Conservation (phyloP, 1,284 basidiomycete genomes). For the Trametes polyzona region DNA sequence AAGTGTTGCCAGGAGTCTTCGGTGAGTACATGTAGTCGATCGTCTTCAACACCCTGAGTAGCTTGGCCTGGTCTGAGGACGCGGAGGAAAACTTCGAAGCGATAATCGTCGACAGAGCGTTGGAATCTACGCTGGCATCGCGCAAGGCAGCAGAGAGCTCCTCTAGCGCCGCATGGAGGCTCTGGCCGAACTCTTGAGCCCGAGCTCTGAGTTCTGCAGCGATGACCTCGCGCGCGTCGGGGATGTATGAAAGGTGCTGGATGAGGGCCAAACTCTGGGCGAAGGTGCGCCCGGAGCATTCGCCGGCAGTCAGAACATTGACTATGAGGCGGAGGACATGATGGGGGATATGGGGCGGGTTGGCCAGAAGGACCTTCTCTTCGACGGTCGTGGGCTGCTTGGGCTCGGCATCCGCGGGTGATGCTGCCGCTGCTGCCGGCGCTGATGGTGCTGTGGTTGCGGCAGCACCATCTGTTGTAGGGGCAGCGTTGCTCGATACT, state of each 20-base stretch:
- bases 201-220: slow-evolving; percentile 84
- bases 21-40: slow-evolving; percentile 94
- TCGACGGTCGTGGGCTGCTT: slow-evolving; percentile 47
- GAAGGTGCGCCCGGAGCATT: slow-evolving; percentile 95
- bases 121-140: slow-evolving; percentile 47
- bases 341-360: slow-evolving; percentile 83
- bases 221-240: slow-evolving; percentile 86
- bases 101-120: slow-evolving; percentile 66
- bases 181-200: slow-evolving; percentile 85
- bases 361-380: slow-evolving; percentile 67
- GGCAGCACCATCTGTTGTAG: not conserved
- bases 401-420: slow-evolving; percentile 30
- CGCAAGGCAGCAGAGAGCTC: slow-evolving; percentile 71
- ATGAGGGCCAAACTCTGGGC: slow-evolving; percentile 89
- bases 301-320: slow-evolving; percentile 91
- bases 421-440: slow-evolving; percentile 30
- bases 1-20: slow-evolving; percentile 44
- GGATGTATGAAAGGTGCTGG: slow-evolving; percentile 86
- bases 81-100: slow-evolving; percentile 90
- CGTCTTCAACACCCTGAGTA: slow-evolving; percentile 91
- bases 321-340: slow-evolving; percentile 85
- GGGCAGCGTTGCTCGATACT: not conserved
- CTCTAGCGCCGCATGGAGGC: slow-evolving; percentile 75
- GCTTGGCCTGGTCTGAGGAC: slow-evolving; percentile 91
- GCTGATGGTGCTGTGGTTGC: slow-evolving; percentile 24